Base-by-base conservation (phyloP, 148 eudicot genomes). In the Silene conica region DNA sequence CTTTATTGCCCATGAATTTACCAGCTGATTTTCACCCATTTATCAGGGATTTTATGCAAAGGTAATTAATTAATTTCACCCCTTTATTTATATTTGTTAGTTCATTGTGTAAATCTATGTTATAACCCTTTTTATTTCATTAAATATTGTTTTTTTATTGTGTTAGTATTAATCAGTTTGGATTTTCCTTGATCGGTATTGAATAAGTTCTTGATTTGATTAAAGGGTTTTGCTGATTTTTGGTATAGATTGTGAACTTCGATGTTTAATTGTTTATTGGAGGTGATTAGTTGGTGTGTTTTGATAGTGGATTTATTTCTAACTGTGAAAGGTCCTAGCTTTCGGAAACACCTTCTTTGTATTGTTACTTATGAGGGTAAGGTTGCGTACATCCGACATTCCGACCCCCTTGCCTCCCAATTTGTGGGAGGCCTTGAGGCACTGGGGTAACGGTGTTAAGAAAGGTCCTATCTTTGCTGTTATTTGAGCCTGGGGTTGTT, bases 181-280 rank as follows among this genome's bases (percentile, higher is more conserved):
- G 28, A 57, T 71, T 60, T 60, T 57, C 43, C 11, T 45, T 15
- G 38, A 41, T 72, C 67, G 57, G 75, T 16, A 72, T 20, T 21
- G 56, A 68, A 6, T 16, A 68, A 68, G 31, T 68, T 68, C 8
- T 72, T 72, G 67, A 43, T 60, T 72, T 60, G 43, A 72, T 41
- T 14, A 45, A 19, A 7, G 67, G 65, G 25, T 23, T 61, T 3
- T 73, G 3, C 15, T 73, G 46, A 61, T 73, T 61, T 73, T 62
- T 48, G 58, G 25, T 25, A 63, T 8, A 63, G 15, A 23, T 73
- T 9, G 41, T 73, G 54, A 61, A 34, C 15, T 62, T 50, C n/a
- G 68, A 45, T 73, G 57, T 69, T 69, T 69, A 10, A 50, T 50
- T 50, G 59, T 45, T 21, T 62, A 46, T 26, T 46, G 19, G 21